Evolutionary conservation across 148 eudicot species (phyloP).

Genomic region (Rhododendron williamsianum): DNA sequence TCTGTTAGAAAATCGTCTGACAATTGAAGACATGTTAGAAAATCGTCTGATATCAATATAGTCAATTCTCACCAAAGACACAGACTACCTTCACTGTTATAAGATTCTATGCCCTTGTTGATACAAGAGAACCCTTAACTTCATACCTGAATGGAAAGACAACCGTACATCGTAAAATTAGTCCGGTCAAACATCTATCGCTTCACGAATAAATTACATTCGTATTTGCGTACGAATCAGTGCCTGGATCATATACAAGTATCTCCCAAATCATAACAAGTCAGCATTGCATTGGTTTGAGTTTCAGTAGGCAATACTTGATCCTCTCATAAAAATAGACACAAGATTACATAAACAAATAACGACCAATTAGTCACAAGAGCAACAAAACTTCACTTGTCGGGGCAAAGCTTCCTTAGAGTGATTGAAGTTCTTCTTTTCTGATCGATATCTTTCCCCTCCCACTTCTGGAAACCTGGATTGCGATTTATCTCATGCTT

Average conservation of each 20-base stretch:
- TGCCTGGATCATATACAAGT: not conserved
- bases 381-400: conserved; percentile 11
- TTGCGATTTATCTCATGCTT: conserved; percentile 87
- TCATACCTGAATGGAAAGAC: not conserved
- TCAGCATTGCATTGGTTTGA: not conserved
- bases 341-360: not conserved
- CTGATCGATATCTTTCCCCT: conserved; percentile 66
- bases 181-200: not conserved
- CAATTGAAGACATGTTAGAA: too few relatives aligned
- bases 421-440: conserved; percentile 72
- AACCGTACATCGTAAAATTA: not conserved
- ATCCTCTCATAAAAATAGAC: not conserved
- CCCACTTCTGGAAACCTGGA: conserved; percentile 75
- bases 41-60: too few relatives aligned
- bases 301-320: not conserved
- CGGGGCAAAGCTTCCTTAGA: conserved; percentile 58
- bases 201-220: not conserved
- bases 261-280: not conserved
- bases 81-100: too few relatives aligned
- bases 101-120: not conserved
- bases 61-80: too few relatives aligned
- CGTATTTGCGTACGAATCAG: not conserved
- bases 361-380: conserved; percentile 1
- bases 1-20: too few relatives aligned
- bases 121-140: not conserved